Base-by-base conservation (phyloP, 768 basidiomycete genomes). In the Trametes coccinea region DNA sequence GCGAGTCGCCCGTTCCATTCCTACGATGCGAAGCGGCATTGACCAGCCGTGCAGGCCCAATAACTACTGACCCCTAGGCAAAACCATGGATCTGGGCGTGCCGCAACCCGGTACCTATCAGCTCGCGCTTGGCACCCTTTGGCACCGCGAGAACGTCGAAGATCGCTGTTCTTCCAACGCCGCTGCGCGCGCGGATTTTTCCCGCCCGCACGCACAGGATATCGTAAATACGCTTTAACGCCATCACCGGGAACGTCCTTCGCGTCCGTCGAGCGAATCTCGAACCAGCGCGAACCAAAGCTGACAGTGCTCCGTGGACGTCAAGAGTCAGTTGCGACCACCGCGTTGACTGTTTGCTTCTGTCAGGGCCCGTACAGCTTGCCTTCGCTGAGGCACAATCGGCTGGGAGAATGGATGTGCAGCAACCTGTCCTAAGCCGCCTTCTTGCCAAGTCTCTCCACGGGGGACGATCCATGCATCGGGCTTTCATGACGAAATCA, bases 171-270 rank as follows among this genome's bases (percentile, higher is more conserved):
- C 14, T 27, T 48, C 52, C 52, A 30, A 43, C 27, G 45, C 27
- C 51, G 49, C 49, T 30, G 50, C 30, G 16, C 53, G 53, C 52
- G 51, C 41, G 50, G 34, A 40, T 43, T 13, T 8, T 54, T 47
- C 33, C 56, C 50, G 56, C n/a, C 40, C 46, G 56, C 44, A 2
- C 51, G 56, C 9, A 22, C 14, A 11, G 52, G 37, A 46, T 30
- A 33, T 56, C 61, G 62, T 63, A 63, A 27, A 22, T 63, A 63
- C 62, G 57, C 62, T 22, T 59, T 63, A 63, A 59, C 62, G 57
- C 62, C 62, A 63, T 63, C 56, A 9, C 48, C 11, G 16, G 13
- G 31, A 16, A 29, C 27, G 37, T 22, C 57, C 11, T 39, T 27
- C 40, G 13, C 14, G 53, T 30, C 5, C 31, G 29, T 17, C 13